Conservation (phyloP, 345 rosid genomes). For the Linum trigynum region DNA sequence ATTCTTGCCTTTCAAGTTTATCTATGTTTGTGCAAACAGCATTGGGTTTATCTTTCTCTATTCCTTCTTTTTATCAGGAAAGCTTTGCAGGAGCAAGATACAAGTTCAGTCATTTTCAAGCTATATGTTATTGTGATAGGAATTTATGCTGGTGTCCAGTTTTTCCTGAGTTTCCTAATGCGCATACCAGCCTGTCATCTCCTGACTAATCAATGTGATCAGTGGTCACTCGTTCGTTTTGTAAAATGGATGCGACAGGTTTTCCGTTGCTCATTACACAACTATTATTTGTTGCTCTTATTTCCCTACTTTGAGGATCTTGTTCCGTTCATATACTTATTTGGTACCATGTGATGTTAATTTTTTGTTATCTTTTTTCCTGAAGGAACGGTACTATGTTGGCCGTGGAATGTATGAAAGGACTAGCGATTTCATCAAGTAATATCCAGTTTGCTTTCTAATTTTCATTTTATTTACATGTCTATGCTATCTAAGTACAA, state of each 20-base stretch:
- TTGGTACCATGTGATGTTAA: conserved; percentile 7
- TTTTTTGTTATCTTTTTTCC: conserved; percentile 12
- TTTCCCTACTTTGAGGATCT: neutral
- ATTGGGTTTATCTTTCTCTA: conserved; percentile 3
- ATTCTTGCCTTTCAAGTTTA: conserved; percentile 3
- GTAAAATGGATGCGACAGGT: conserved; percentile 99
- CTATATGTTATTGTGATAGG: conserved; percentile 66
- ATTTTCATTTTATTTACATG: neutral
- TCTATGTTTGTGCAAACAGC: neutral
- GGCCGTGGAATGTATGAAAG: conserved; percentile 97
- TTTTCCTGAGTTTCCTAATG: conserved; percentile 79
- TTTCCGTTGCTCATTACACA: conserved; percentile 11
- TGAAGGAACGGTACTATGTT: conserved; percentile 83
- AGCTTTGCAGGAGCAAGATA: conserved; percentile 53
- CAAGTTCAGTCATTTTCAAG: conserved; percentile 40
- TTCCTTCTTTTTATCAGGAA: conserved; percentile 35
- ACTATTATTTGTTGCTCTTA: neutral
- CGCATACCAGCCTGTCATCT: conserved; percentile 75
- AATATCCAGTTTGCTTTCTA: conserved; percentile 22
- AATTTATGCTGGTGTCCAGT: conserved; percentile 73
- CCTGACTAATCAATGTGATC: conserved; percentile 73
- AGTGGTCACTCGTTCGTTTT: conserved; percentile 63
- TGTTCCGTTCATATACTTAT: conserved; percentile 5
- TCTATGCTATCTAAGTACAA: neutral
- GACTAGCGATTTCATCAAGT: conserved; percentile 78